Conservation (phyloP, 1,139 yeast species). For the Sugiyamaella sp. region DNA sequence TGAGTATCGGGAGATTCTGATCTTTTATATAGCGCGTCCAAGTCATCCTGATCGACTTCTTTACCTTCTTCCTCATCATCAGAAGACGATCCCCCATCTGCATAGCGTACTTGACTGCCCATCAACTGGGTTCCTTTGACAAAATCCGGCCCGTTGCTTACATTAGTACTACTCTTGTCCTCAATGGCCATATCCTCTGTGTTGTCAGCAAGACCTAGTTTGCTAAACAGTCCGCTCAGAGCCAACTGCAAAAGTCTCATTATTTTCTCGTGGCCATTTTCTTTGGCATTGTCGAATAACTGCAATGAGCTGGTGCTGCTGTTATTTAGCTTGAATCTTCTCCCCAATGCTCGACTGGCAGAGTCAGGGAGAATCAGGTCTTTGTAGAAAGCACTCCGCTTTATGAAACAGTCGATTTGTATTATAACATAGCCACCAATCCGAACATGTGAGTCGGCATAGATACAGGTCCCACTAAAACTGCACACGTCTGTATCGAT, state of each 20-base stretch:
- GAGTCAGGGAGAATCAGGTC: slow-evolving; percentile 30
- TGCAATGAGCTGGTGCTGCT: slow-evolving; percentile 12
- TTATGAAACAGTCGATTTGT: slow-evolving; percentile 64
- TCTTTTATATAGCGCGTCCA: slow-evolving; percentile 71
- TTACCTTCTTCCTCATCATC: slow-evolving; percentile 41
- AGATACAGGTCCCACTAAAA: slow-evolving; percentile 64
- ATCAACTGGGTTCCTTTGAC: slow-evolving; percentile 35
- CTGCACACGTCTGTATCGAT: slow-evolving; percentile 58
- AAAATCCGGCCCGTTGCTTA: slow-evolving; percentile 25
- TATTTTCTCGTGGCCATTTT: slow-evolving; percentile 57
- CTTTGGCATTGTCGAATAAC: slow-evolving; percentile 43
- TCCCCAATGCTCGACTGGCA: slow-evolving; percentile 15
- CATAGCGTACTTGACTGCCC: slow-evolving; percentile 37
- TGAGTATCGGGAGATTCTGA: slow-evolving; percentile 50
- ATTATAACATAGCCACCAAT: slow-evolving; percentile 74
- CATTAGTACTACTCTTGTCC: neutral
- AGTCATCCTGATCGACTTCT: slow-evolving; percentile 67
- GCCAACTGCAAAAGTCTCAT: slow-evolving; percentile 61
- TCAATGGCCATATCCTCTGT: slow-evolving; percentile 31
- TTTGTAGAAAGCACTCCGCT: slow-evolving; percentile 53
- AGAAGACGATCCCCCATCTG: neutral
- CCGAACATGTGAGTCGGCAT: slow-evolving; percentile 58
- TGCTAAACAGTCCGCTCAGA: slow-evolving; percentile 57
- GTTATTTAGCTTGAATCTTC: slow-evolving; percentile 11
- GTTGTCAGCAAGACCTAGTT: slow-evolving; percentile 43